Base-by-base conservation (phyloP, 192 early-diverging fungal genomes). In the Jimgerdemannia lactiflua region DNA sequence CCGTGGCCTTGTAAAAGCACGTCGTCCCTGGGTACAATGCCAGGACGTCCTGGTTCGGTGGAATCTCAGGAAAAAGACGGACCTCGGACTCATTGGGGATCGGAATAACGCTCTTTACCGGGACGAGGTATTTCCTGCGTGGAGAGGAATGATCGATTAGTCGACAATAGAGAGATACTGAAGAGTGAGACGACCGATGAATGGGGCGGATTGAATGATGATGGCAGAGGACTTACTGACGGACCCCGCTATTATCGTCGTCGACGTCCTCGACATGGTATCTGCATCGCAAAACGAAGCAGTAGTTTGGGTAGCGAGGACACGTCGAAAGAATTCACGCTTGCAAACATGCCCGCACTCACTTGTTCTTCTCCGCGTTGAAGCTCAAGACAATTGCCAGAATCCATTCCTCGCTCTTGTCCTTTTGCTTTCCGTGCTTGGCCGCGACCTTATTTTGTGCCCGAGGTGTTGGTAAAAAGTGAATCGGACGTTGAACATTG, bases 221-320 rank as follows among this genome's bases (percentile, higher is more conserved):
- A 29, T 29, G 29, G 10, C n/a, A 49, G 39, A 65, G 44, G 59
- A 80, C 83, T 74, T 83, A 85, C 80, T 79, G 85, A 44, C 78
- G 83, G 29, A 84, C 76, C 7, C 84, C 86, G 74, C 78, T 71
- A 39, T 87, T 84, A 71, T 87, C 86, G 39, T 80, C 81, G 69
- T 89, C 87, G 41, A 83, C 88, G 70, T 89, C 88, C 71, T 89
- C 88, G 29, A 89, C 84, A 40, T 83, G 73, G 41, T 89, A 89
- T 75, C 87, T 88, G 74, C 54, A 29, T 29, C 29, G 29, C 29
- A 29, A 29, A 29, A 29, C 29, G 29, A 29, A 29, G 29, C 29
- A 29, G 1, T 29, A 29, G 29, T 29, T 29, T 29, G 29, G 29
- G 29, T 29, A 29, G 29, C 29, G 29, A 29, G 29, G 29, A 29